Conservation (phyloP, 2,329 filamentous ascomycete species). For the Helotiales sp. region DNA sequence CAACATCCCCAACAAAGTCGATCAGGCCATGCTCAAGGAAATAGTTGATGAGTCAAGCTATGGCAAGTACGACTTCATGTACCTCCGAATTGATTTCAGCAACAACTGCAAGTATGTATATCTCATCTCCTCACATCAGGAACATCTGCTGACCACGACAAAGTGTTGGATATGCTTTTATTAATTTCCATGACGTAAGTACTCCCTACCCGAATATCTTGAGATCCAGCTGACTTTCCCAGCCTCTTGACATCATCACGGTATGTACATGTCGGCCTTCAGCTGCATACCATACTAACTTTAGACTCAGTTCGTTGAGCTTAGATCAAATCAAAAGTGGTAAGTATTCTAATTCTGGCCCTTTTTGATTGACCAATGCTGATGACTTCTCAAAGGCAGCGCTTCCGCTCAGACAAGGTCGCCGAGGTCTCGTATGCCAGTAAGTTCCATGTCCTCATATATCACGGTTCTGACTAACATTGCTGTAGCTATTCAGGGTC, state of each 20-base stretch:
- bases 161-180: slow-evolving; percentile 95
- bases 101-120: slow-evolving; percentile 79
- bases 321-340: slow-evolving; percentile 74
- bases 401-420: slow-evolving; percentile 82
- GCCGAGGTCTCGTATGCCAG: slow-evolving; percentile 96
- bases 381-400: slow-evolving; percentile 58
- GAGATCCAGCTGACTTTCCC: slow-evolving; percentile 45
- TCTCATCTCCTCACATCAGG: background rate
- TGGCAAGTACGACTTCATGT: slow-evolving; percentile 93
- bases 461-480: slow-evolving; percentile 38
- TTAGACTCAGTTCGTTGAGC: slow-evolving; percentile 68
- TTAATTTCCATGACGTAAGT: slow-evolving; percentile 86
- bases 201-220: background rate
- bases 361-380: background rate
- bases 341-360: slow-evolving; percentile 42
- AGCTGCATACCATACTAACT: slow-evolving; percentile 20
- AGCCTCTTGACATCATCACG: slow-evolving; percentile 76
- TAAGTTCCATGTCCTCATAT: slow-evolving; percentile 51
- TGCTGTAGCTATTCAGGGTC: slow-evolving; percentile 80
- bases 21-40: slow-evolving; percentile 75
- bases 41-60: slow-evolving; percentile 79
- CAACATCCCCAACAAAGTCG: slow-evolving; percentile 91
- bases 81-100: slow-evolving; percentile 86
- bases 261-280: slow-evolving; percentile 46
- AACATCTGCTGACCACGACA: slow-evolving; percentile 28